phyloP scores from a whole-genome alignment of 352 stramenopile species.

The Globisporangium canariense region DNA sequence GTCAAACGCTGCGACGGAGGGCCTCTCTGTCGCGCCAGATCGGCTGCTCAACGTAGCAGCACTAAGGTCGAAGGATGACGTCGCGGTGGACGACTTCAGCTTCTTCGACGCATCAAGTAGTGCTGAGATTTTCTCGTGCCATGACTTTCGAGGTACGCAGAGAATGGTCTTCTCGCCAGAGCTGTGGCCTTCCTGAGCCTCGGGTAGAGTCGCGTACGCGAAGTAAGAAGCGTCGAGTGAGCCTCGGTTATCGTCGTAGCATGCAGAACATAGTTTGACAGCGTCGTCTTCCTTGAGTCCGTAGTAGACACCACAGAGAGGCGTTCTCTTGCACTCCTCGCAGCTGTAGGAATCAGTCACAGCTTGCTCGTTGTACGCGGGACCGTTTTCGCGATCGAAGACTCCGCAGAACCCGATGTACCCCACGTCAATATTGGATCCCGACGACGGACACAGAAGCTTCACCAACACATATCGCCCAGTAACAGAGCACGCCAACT shows the following conservation, averaged over 20 bases:
- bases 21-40: constrained; percentile 9
- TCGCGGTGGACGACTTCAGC: constrained; percentile 18
- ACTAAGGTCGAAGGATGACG: constrained; percentile 2
- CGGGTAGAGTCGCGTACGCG: constrained; percentile 26
- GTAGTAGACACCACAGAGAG: constrained; percentile 56
- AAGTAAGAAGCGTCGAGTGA: constrained; percentile 47
- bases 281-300: constrained; percentile 47
- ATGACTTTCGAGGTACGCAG: constrained; percentile 49
- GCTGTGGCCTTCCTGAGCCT: constrained; percentile 30
- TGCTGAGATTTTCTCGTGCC: constrained; percentile 45
- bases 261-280: constrained; percentile 61
- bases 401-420: constrained; percentile 78
- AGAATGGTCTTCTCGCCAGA: constrained; percentile 33
- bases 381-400: constrained; percentile 79
- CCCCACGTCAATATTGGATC: constrained; percentile 82
- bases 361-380: constrained; percentile 62
- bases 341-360: constrained; percentile 35
- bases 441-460: constrained; percentile 54
- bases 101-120: constrained; percentile 36
- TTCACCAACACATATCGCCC: constrained; percentile 83
- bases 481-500: constrained; percentile 58
- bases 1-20: constrained; percentile 44
- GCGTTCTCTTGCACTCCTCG: constrained; percentile 57
- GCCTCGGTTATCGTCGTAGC: constrained; percentile 79
- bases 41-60: neutral